phyloP scores from a whole-genome alignment of 768 basidiomycete species.

The Neoboletus subvelutipes region DNA sequence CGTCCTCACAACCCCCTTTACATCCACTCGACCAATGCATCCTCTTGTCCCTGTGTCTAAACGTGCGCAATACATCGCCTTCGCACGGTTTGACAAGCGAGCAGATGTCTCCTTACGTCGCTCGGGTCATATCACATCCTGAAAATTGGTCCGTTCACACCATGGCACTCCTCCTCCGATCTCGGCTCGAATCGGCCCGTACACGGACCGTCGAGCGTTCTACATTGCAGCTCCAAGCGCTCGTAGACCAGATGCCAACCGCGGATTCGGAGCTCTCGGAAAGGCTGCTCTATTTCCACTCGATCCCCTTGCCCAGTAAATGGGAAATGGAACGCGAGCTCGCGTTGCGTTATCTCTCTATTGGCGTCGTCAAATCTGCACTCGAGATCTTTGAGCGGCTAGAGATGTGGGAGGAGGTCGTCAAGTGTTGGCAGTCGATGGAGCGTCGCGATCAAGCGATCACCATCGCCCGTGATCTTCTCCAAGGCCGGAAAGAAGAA shows the following conservation, averaged over 20 bases:
- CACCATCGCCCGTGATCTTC: constrained; percentile 76
- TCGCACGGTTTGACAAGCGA: constrained; percentile 86
- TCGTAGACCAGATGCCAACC: constrained; percentile 96
- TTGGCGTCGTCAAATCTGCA: constrained; percentile 89
- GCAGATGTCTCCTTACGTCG: constrained; percentile 91
- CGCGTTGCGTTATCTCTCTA: constrained; percentile 73
- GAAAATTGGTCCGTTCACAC: constrained; percentile 96
- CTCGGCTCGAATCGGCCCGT: constrained; percentile 84
- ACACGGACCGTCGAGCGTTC: constrained; percentile 93
- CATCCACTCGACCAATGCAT: constrained; percentile 94
- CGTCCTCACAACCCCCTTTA: constrained; percentile 78
- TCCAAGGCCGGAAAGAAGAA: constrained; percentile 84
- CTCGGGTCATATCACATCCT: constrained; percentile 86
- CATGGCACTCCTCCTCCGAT: constrained; percentile 91
- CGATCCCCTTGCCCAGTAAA: constrained; percentile 78
- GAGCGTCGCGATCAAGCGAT: constrained; percentile 79
- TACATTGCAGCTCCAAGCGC: constrained; percentile 88
- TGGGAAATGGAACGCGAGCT: constrained; percentile 96
- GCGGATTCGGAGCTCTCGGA: constrained; percentile 73
- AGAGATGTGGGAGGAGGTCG: constrained; percentile 99
- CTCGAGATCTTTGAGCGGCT: constrained; percentile 91
- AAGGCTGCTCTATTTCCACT: constrained; percentile 77
- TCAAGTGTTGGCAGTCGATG: constrained; percentile 80
- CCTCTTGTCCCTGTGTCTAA: constrained; percentile 86
- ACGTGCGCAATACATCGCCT: constrained; percentile 87